phyloP scores from a whole-genome alignment of 1,284 basidiomycete genomes.

The Trametes versicolor region DNA sequence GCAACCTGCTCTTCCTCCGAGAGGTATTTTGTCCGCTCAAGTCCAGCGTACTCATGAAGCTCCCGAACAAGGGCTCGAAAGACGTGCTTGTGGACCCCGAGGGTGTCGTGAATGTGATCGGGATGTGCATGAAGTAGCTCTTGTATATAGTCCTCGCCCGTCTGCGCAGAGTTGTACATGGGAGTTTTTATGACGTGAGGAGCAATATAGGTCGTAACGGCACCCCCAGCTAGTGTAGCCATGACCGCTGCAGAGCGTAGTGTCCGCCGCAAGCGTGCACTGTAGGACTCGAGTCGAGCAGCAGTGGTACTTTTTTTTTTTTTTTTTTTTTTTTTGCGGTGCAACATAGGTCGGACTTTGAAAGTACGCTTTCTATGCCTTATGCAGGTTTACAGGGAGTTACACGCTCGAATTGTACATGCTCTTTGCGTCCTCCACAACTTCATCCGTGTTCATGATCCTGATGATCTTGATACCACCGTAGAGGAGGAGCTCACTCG shows the following conservation, averaged over 20 bases:
- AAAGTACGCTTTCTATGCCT: too few species aligned
- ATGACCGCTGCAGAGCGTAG: conserved; percentile 7
- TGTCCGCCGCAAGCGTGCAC: background rate
- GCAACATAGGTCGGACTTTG: too few species aligned
- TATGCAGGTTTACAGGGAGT: too few species aligned
- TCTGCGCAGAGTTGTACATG: conserved; percentile 5
- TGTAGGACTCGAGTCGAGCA: background rate
- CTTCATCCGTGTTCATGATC: background rate
- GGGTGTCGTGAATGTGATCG: conserved; percentile 6
- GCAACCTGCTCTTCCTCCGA: conserved; percentile 6
- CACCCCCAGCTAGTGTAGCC: conserved; percentile 3
- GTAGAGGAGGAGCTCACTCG: background rate
- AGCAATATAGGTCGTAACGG: conserved; percentile 3
- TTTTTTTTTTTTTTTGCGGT: too few species aligned
- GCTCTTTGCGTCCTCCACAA: background rate
- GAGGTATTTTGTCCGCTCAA: conserved; percentile 3
- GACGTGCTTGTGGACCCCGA: conserved; percentile 9
- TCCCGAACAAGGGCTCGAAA: conserved; percentile 3
- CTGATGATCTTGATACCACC: background rate
- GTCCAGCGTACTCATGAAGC: conserved; percentile 4
- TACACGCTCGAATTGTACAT: too few species aligned
- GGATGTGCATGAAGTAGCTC: conserved; percentile 8
- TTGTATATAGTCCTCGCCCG: conserved; percentile 6
- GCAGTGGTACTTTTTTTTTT: conserved; percentile 9
- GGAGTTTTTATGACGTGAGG: conserved; percentile 7